Base-by-base conservation (phyloP, 2,329 filamentous ascomycete species). In the Paecilomyces sp. region DNA sequence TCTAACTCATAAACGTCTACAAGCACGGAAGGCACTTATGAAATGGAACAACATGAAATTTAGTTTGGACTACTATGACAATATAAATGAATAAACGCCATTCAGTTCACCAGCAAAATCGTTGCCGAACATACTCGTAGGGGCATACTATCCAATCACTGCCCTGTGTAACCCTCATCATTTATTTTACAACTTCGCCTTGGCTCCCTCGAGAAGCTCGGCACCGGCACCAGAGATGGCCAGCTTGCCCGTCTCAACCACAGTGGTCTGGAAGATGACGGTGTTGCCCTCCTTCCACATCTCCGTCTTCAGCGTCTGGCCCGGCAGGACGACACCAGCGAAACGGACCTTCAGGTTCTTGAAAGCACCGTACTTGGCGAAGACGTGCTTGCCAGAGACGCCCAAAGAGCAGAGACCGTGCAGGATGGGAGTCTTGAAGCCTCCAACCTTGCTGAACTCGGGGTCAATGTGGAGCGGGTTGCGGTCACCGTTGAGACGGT, bases 401-500 rank as follows among this genome's bases (percentile, higher is more conserved):
- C 94, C 94, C 70, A 99, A 93, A 73, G 88, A 94, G 84, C 92
- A 96, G 41, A 99, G 85, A n/a, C 94, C 94, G 80, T 99, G 94
- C 58, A 99, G 82, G 73, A 99, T 99, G 12, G 94, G 94, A 30
- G 82, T 85, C 79, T 94, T 89, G 86, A 99, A 99, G 61, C 94
- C 94, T 61, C 93, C 94, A 68, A 96, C 88, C 80, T 94, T 94
- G 79, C 91, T 91, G 77, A 99, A 97, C 56, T 86, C 84, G 1
- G 94, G 94, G 76, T 99, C 94, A 63, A 99, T 89, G 80, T 99
- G 94, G 1, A 99, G 86, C 13, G 94, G 94, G 81, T 99, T 97
- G 72, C 93, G 88, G 77, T 99, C 94, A 56, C 94, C 94, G 68
- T 90, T 94, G 58, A 99, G 82, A 47, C 94, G 87, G 83, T 99